Conservation (phyloP, 1,139 yeast species). For the Suhomyces ambrosiae region DNA sequence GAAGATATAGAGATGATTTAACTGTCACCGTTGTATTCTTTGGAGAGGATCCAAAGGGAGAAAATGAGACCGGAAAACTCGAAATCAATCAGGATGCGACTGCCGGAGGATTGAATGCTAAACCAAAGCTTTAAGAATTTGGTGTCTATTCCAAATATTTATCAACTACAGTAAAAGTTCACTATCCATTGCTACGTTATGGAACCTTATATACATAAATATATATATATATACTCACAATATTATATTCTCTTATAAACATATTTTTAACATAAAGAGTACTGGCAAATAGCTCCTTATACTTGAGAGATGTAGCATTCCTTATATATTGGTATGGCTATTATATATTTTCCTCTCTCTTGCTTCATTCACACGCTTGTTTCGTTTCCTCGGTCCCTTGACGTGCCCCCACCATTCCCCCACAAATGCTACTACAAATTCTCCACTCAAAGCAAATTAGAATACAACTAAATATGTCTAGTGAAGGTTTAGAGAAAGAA, state of each 20-base stretch:
- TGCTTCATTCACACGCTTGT: background rate
- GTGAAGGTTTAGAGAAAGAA: slow-evolving; percentile 5
- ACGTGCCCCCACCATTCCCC: slow-evolving; percentile 6
- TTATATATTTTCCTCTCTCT: too few species aligned
- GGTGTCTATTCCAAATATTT: too few species aligned
- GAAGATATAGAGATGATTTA: slow-evolving; percentile 91
- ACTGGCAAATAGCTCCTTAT: too few species aligned
- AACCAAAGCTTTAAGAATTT: slow-evolving; percentile 51
- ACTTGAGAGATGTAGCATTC: too few species aligned
- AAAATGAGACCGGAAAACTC: slow-evolving; percentile 50
- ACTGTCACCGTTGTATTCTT: slow-evolving; percentile 96
- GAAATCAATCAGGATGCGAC: slow-evolving; percentile 61
- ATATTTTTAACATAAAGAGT: too few species aligned
- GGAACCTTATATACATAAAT: too few species aligned
- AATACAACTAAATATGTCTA: slow-evolving; percentile 6
- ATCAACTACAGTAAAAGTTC: too few species aligned
- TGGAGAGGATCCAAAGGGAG: slow-evolving; percentile 54
- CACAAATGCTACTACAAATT: slow-evolving; percentile 4
- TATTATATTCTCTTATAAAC: too few species aligned
- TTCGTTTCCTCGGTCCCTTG: background rate
- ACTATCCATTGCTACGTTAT: too few species aligned
- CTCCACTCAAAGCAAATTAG: background rate
- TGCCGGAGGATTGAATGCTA: slow-evolving; percentile 53
- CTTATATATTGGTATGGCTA: too few species aligned
- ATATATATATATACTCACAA: too few species aligned